These are phyloP conservation scores for Solanum bulbocastanum DNA, from an alignment of 257 asterid genomes.

Conservation along the genomic window DNA sequence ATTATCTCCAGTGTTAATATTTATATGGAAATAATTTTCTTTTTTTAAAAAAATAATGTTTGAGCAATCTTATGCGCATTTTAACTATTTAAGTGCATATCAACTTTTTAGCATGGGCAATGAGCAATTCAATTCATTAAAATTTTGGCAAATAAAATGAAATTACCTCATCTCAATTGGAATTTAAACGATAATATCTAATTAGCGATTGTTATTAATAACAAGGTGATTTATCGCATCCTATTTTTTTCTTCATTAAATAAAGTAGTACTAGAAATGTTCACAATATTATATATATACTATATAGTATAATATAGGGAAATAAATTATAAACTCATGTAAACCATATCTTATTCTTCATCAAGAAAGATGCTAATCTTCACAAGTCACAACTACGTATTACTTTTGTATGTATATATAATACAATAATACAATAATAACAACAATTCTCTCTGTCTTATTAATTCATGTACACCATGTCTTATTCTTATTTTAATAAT, in stretches of 20 bases:
- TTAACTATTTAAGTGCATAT: background rate
- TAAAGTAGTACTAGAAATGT: background rate
- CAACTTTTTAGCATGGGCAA: background rate
- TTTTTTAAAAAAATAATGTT: background rate
- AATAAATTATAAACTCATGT: background rate
- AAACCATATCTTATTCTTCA: background rate
- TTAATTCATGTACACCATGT: background rate
- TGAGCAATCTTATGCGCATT: background rate
- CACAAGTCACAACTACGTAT: background rate
- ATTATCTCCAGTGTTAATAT: background rate
- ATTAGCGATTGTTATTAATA: background rate
- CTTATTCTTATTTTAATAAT: background rate
- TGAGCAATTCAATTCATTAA: background rate
- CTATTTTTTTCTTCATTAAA: background rate
- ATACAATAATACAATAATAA: background rate
- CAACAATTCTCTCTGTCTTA: background rate
- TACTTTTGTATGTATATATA: background rate
- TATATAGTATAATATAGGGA: background rate
- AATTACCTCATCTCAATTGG: background rate
- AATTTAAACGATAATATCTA: background rate
- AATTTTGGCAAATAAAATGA: background rate
- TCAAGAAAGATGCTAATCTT: background rate
- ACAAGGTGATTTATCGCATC: background rate
- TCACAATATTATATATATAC: background rate
- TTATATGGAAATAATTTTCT: too few relatives aligned